Conservation (phyloP, 2,329 filamentous ascomycete genomes). For the Fusarium annulatum region DNA sequence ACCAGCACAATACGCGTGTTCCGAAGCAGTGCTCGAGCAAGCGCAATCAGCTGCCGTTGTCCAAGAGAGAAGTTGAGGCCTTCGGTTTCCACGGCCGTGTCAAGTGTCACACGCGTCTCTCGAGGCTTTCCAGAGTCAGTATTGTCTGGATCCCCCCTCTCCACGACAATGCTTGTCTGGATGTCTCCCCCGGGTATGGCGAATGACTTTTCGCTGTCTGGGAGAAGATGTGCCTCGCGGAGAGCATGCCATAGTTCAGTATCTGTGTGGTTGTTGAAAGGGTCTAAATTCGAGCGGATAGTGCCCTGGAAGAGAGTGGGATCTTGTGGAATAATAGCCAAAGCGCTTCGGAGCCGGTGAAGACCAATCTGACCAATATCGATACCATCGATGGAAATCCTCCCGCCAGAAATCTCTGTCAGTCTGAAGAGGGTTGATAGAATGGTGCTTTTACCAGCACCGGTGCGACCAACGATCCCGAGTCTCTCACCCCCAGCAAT, state of each 20-base stretch:
- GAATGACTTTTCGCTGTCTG: background rate
- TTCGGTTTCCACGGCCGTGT: background rate
- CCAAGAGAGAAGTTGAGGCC: background rate
- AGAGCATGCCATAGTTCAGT: background rate
- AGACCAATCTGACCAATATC: constrained; percentile 79
- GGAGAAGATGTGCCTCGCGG: background rate
- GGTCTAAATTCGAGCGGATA: constrained; percentile 72
- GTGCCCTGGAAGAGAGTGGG: constrained; percentile 84
- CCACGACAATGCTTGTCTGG: background rate
- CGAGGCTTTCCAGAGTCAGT: background rate
- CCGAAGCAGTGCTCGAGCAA: background rate
- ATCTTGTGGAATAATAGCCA: constrained; percentile 83
- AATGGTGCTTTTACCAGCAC: constrained; percentile 79
- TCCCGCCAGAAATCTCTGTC: constrained; percentile 75
- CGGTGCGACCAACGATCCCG: constrained; percentile 79
- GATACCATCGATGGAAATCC: constrained; percentile 75
- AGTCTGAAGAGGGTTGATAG: constrained; percentile 81
- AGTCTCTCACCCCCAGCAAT: constrained; percentile 74
- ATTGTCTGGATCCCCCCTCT: background rate
- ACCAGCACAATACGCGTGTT: background rate
- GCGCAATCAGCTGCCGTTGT: background rate
- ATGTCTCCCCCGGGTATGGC: background rate
- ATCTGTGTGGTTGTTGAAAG: background rate
- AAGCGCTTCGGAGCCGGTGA: constrained; percentile 73
- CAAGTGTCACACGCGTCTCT: background rate